A percentile compares a stretch with the other conserved stretches of the same genome.
phyloP scores from a whole-genome alignment of 2,329 filamentous ascomycete genomes.

The Tolypocladium album region DNA sequence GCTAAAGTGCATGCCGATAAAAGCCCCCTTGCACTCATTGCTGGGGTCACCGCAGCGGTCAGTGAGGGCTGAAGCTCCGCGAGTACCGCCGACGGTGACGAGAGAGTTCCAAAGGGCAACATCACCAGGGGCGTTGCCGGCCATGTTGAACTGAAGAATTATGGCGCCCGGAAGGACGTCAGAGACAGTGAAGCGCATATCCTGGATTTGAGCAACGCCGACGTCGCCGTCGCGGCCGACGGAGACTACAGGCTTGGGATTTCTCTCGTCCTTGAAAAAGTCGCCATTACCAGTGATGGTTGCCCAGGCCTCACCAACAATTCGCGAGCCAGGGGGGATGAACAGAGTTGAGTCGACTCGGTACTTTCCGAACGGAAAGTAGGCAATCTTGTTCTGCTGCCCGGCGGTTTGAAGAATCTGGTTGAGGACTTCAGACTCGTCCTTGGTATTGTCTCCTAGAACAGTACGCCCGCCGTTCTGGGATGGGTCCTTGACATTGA shows the following conservation, averaged over 20 bases:
- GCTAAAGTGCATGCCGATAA: conserved; percentile 37
- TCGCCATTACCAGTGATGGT: conserved; percentile 35
- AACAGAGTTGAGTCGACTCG: conserved; percentile 14
- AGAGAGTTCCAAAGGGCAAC: conserved; percentile 39
- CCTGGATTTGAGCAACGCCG: conserved; percentile 37
- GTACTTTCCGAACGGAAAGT: conserved; percentile 18
- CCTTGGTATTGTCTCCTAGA: conserved; percentile 24
- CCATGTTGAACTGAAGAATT: conserved; percentile 39
- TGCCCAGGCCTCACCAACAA: conserved; percentile 46
- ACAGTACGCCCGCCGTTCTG: conserved; percentile 18
- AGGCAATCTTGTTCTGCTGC: conserved; percentile 14
- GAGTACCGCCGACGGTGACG: conserved; percentile 33
- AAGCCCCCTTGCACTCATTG: conserved; percentile 33
- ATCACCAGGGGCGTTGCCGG: conserved; percentile 31
- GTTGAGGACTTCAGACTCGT: conserved; percentile 27
- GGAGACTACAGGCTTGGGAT: conserved; percentile 35
- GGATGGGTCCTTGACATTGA: conserved; percentile 26
- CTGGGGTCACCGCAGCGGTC: conserved; percentile 22
- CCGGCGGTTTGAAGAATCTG: conserved; percentile 25
- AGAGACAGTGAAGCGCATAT: conserved; percentile 40
- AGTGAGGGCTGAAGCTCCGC: conserved; percentile 22
- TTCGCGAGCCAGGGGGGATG: conserved; percentile 28
- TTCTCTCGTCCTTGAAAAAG: conserved; percentile 29
- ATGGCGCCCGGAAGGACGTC: conserved; percentile 29
- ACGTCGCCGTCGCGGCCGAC: conserved; percentile 40